Percentiles rank a stretch among this genome's conserved stretches.
Evolutionary conservation across 2,329 filamentous ascomycete species (phyloP).

Genomic region (Colletotrichum cordylinicola): DNA sequence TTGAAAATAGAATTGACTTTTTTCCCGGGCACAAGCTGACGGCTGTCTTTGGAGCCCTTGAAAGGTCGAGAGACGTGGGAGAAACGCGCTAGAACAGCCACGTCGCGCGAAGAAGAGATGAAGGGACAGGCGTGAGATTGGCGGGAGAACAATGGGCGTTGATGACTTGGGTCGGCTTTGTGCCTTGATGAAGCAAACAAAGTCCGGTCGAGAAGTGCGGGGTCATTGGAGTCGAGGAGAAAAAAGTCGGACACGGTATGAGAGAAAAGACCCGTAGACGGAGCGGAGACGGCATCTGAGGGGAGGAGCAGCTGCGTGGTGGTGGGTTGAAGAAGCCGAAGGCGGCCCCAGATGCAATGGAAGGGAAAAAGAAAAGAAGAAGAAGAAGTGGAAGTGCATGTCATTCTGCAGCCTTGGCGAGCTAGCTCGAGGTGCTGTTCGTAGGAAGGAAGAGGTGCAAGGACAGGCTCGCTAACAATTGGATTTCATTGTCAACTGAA

Average conservation of each 20-base stretch:
- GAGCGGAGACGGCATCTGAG: neutral
- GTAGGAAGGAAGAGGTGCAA: too few species aligned
- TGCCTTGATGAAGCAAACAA: neutral
- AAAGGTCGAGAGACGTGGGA: neutral
- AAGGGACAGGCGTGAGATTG: neutral
- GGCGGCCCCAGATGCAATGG: conserved; percentile 18
- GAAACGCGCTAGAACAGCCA: conserved; percentile 13
- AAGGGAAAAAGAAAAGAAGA: conserved; percentile 11
- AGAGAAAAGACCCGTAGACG: neutral
- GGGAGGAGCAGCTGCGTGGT: neutral
- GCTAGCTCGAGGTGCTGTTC: neutral
- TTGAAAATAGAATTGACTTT: neutral
- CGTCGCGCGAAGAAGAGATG: neutral
- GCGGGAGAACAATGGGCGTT: neutral
- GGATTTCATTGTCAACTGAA: neutral
- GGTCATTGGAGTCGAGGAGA: neutral
- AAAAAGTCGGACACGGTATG: neutral
- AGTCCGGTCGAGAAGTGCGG: neutral
- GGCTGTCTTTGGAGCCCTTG: neutral
- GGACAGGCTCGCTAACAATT: too few species aligned
- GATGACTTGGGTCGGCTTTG: neutral
- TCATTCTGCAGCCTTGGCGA: conserved; percentile 5
- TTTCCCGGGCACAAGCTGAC: neutral
- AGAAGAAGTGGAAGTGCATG: conserved; percentile 1
- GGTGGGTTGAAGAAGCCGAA: conserved; percentile 23